Percentiles rank a stretch among this genome's conserved stretches.
Conservation (phyloP, 139 green algal genomes). For the Chlorella sp. region DNA sequence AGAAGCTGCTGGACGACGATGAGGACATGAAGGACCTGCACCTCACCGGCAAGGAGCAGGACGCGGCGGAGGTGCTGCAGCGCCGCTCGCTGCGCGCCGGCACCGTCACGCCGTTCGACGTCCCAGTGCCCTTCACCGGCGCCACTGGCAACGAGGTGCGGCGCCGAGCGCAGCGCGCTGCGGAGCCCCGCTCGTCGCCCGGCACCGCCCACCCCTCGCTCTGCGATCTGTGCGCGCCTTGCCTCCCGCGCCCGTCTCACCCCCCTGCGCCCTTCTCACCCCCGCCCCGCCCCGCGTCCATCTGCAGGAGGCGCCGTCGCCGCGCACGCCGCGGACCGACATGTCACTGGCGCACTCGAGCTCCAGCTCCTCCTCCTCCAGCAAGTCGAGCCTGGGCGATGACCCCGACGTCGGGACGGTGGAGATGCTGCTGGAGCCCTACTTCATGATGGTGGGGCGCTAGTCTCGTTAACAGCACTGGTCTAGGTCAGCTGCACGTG, state of each 20-base stretch:
- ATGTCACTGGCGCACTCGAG: too few relatives aligned
- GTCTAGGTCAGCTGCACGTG: too few relatives aligned
- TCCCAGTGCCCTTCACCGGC: constrained; percentile 6
- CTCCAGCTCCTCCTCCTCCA: background rate
- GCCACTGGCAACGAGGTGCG: background rate
- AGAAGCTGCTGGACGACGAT: constrained; percentile 68
- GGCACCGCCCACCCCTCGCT: background rate
- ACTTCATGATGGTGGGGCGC: constrained; percentile 54
- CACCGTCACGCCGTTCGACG: constrained; percentile 19
- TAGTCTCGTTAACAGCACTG: too few relatives aligned
- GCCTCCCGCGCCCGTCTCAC: too few relatives aligned
- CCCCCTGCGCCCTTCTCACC: background rate
- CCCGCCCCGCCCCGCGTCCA: background rate
- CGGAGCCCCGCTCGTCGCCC: background rate
- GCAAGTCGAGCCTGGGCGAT: constrained; percentile 13
- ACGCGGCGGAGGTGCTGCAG: background rate
- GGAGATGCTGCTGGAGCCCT: constrained; percentile 82
- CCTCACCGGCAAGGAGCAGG: constrained; percentile 47
- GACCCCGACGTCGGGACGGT: constrained; percentile 49
- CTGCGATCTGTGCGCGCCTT: background rate
- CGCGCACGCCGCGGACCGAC: background rate
- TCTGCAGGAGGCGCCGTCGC: background rate
- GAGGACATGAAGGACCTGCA: constrained; percentile 66
- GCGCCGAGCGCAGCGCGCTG: too few relatives aligned
- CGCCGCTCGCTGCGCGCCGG: background rate